These are phyloP conservation scores for Pterocarpus santalinus DNA, from an alignment of 306 rosid species.

Conservation along the genomic window DNA sequence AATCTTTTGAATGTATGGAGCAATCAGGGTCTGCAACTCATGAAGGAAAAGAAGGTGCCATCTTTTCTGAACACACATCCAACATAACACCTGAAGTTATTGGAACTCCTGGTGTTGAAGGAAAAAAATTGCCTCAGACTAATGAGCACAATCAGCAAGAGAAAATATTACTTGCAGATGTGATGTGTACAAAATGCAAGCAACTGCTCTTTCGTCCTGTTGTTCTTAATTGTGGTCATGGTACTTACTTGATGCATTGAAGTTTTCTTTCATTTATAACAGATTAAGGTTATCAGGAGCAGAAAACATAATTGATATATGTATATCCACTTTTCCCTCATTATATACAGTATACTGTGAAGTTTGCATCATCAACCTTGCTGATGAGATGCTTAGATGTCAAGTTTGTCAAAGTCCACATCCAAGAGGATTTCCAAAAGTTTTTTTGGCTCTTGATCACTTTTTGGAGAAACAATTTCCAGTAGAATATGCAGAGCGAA, in stretches of 20 bases:
- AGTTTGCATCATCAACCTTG: constrained; percentile 55
- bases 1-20: constrained; percentile 39
- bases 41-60: constrained; percentile 40
- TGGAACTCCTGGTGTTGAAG: constrained; percentile 48
- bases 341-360: constrained; percentile 70
- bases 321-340: constrained; percentile 21
- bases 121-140: constrained; percentile 42
- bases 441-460: constrained; percentile 70
- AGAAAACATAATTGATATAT: constrained; percentile 29
- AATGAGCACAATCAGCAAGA: constrained; percentile 41
- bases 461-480: constrained; percentile 75
- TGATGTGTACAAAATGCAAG: constrained; percentile 71
- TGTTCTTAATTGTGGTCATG: constrained; percentile 91
- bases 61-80: constrained; percentile 20
- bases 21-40: constrained; percentile 37
- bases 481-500: constrained; percentile 65
- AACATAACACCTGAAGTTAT: constrained; percentile 47
- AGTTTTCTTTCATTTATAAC: constrained; percentile 26
- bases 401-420: constrained; percentile 73
- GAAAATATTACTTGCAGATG: constrained; percentile 64
- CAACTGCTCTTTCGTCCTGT: constrained; percentile 70
- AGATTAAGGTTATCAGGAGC: constrained; percentile 16
- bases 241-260: constrained; percentile 51
- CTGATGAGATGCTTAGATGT: constrained; percentile 65
- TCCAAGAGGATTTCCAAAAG: constrained; percentile 78